Conservation (phyloP, 768 basidiomycete species). For the Russula sp. region DNA sequence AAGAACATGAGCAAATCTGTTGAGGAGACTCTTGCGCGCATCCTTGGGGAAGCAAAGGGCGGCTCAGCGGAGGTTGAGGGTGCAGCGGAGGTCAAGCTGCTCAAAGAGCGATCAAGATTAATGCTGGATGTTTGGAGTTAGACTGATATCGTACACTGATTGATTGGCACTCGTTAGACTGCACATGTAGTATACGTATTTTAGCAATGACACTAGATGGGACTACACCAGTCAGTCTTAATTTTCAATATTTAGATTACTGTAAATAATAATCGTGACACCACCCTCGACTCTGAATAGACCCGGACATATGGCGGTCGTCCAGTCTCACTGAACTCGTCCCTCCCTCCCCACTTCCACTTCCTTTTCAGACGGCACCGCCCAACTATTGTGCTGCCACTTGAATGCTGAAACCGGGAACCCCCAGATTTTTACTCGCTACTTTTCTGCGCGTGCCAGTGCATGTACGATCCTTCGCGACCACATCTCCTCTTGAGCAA, state of each 20-base stretch:
- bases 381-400: not conserved
- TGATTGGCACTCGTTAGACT: constrained; percentile 3
- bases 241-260: not conserved
- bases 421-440: not conserved
- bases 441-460: not conserved
- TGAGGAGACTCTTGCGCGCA: constrained; percentile 76
- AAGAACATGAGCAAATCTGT: constrained; percentile 95
- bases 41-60: constrained; percentile 91
- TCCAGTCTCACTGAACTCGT: not conserved
- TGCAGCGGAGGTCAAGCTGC: constrained; percentile 80
- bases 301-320: not conserved
- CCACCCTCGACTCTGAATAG: not conserved
- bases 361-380: too few species aligned
- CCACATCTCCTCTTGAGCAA: not conserved
- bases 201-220: not conserved
- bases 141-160: not conserved
- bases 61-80: constrained; percentile 85
- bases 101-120: constrained; percentile 89
- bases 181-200: constrained; percentile 4
- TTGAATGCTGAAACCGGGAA: constrained; percentile 12
- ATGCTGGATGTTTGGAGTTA: constrained; percentile 84
- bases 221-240: not conserved
- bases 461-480: not conserved
- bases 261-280: too few species aligned
- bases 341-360: not conserved